Conservation (phyloP, 2,329 filamentous ascomycete species). For the Diaporthe citrichinensis region DNA sequence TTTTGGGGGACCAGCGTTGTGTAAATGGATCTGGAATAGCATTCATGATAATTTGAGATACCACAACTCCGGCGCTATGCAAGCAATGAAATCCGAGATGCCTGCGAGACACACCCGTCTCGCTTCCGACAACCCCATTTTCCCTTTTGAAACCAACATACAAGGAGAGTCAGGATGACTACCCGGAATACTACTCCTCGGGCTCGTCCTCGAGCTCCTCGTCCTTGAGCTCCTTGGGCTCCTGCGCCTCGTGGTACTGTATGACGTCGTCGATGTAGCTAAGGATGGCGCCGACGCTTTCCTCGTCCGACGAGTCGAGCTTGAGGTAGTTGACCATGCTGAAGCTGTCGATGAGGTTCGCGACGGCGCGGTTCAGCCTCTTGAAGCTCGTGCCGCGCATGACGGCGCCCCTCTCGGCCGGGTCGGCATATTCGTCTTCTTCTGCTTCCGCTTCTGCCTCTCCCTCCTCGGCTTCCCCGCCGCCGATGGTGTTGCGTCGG, state of each 20-base stretch:
- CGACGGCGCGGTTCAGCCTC: conserved; percentile 88
- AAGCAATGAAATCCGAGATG: conserved; percentile 42
- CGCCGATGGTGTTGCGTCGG: conserved; percentile 58
- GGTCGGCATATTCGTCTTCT: conserved; percentile 69
- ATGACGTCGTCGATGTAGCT: conserved; percentile 95
- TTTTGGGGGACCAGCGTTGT: conserved; percentile 4
- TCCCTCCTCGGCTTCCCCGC: conserved; percentile 65
- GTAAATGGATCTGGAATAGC: conserved; percentile 23
- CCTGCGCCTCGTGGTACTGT: conserved; percentile 93
- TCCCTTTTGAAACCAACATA: not conserved
- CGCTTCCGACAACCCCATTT: not conserved
- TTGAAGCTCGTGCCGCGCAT: conserved; percentile 88
- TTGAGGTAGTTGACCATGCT: conserved; percentile 97
- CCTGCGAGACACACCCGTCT: not conserved
- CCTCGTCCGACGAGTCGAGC: conserved; percentile 88
- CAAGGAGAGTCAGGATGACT: not conserved
- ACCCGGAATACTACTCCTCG: conserved; percentile 46
- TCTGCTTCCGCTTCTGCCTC: conserved; percentile 68
- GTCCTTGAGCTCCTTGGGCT: conserved; percentile 85
- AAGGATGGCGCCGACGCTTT: conserved; percentile 77
- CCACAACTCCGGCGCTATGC: conserved; percentile 62
- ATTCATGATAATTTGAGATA: conserved; percentile 39
- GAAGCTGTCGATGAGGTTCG: conserved; percentile 93
- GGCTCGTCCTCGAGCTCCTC: conserved; percentile 65
- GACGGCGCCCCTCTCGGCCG: conserved; percentile 75